Evolutionary conservation across 106 monocot genomes (phyloP), one percentile per base, ranked within the genome.

Genomic region (Posidonia australis): DNA sequence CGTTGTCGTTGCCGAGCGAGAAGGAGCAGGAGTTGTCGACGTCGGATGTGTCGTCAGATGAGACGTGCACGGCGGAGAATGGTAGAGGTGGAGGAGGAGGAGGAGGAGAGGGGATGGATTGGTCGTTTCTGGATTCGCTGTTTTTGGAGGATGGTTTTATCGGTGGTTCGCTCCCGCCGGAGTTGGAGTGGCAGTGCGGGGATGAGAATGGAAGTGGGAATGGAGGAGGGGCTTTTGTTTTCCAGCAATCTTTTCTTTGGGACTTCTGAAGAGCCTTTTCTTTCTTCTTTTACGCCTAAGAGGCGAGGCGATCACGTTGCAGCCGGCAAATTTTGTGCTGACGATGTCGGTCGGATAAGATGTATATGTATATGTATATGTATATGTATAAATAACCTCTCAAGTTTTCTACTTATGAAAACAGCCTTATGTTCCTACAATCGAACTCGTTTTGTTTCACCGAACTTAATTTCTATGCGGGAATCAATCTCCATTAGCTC

Each of bases 201-300:
- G 44, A 45, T 10, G 11, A 7, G 0, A 49, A 16, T n/a, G 59
- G 0, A 1, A 36, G 36, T 36, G 36, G 7, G 36, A 36, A 7
- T 36, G 59, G 31, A 2, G 64, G 25, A 19, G 23, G 24, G 21
- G 24, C 5, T 11, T 29, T 27, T 14, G 31, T 6, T 32, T 48
- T 44, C 51, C 62, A 42, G 22, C 62, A 63, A 11, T 63, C 62
- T n/a, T 32, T 66, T 66, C 66, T 66, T 27, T 66, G 66, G 66
- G 19, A 66, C 32, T 51, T 66, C 51, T 66, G 27, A 66, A 27
- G 26, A 11, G n/a, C n/a, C n/a, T n/a, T n/a, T n/a, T n/a, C n/a
- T n/a, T n/a, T n/a, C n/a, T n/a, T n/a, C n/a, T n/a, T n/a, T n/a
- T n/a, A n/a, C n/a, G n/a, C n/a, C n/a, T n/a, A n/a, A n/a, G n/a